Conservation (phyloP, 2,329 filamentous ascomycete genomes). For the Calonectria pauciramosa region DNA sequence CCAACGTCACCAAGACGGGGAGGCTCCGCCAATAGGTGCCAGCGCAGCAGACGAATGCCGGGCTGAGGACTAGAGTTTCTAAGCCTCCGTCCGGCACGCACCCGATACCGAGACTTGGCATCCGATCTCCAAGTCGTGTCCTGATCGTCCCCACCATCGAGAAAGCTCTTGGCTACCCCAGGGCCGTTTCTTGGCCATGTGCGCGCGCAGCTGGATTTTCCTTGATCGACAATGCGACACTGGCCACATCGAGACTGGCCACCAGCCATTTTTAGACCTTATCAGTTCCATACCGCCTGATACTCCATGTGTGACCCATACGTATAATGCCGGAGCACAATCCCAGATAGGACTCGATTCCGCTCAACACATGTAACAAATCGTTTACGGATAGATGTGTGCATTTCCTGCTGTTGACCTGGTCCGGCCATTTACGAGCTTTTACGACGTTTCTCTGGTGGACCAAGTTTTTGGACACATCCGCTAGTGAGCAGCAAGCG, state of each 20-base stretch:
- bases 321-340: neutral
- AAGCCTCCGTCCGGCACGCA: neutral
- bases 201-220: neutral
- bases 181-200: slow-evolving; percentile 10
- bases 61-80: neutral
- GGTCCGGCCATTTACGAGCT: neutral
- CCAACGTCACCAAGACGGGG: slow-evolving; percentile 8
- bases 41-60: slow-evolving; percentile 9
- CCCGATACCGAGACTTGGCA: neutral
- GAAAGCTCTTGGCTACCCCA: slow-evolving; percentile 18
- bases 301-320: neutral
- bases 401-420: neutral
- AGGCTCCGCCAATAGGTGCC: neutral
- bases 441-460: neutral
- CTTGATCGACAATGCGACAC: slow-evolving; percentile 10
- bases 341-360: neutral
- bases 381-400: neutral
- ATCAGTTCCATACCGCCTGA: neutral
- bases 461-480: neutral
- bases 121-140: neutral
- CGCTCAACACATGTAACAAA: neutral
- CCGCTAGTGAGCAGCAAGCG: neutral
- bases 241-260: neutral
- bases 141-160: neutral
- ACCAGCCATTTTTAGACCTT: neutral